Evolutionary conservation across 176 grass and related monocot species (phyloP).

Genomic region (Rhipidocladum racemiflorum): DNA sequence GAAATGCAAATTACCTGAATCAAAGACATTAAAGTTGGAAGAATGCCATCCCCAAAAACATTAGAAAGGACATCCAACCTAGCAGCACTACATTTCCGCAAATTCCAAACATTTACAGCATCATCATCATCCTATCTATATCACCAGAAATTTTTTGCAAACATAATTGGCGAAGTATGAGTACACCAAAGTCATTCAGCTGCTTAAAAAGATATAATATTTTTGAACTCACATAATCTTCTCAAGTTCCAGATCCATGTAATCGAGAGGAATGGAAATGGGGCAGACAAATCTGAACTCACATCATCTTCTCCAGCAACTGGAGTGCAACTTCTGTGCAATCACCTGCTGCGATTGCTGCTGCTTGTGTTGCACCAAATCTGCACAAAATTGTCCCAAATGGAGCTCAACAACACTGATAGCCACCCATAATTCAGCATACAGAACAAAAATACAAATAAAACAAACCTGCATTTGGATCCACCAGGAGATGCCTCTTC

Average conservation of each 20-base stretch:
- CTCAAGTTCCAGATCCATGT: slow-evolving; percentile 86
- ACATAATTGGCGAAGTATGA: background rate
- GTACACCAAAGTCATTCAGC: background rate
- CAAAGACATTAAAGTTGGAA: slow-evolving; percentile 93
- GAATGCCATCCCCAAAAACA: slow-evolving; percentile 86
- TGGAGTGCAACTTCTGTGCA: too few relatives aligned
- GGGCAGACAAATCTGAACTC: too few relatives aligned
- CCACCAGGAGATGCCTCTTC: too few relatives aligned
- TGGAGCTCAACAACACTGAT: too few relatives aligned
- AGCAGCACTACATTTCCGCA: slow-evolving; percentile 93
- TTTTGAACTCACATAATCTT: slow-evolving; percentile 68
- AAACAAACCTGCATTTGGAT: too few relatives aligned
- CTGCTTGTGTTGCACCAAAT: too few relatives aligned
- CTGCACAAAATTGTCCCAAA: too few relatives aligned
- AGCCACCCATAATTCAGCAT: too few relatives aligned
- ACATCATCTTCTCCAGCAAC: too few relatives aligned
- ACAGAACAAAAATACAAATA: too few relatives aligned
- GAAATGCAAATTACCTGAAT: slow-evolving; percentile 62
- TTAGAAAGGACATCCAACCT: slow-evolving; percentile 95
- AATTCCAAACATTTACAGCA: slow-evolving; percentile 93
- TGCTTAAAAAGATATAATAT: slow-evolving; percentile 28
- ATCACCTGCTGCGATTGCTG: too few relatives aligned
- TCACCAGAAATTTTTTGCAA: slow-evolving; percentile 12
- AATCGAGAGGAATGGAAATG: slow-evolving; percentile 94
- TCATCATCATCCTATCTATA: slow-evolving; percentile 82